Conservation (phyloP, 768 basidiomycete genomes). For the Melanogaster broomeanus region DNA sequence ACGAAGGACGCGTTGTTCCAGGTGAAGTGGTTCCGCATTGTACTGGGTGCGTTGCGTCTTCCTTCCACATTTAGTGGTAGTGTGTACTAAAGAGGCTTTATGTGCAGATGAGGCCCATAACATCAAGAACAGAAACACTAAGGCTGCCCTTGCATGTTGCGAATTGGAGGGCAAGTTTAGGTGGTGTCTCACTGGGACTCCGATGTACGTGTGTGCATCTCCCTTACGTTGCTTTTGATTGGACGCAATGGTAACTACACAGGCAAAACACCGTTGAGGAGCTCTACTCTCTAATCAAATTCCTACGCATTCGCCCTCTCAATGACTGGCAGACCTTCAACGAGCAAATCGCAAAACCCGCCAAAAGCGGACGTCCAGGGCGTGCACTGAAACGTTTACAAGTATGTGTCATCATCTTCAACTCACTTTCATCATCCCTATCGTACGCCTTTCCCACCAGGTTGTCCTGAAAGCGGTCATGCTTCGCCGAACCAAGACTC, state of each 20-base stretch:
- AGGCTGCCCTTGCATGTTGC: conserved; percentile 77
- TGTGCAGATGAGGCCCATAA: conserved; percentile 88
- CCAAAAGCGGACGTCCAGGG: conserved; percentile 63
- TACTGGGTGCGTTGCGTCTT: conserved; percentile 62
- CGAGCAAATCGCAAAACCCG: conserved; percentile 72
- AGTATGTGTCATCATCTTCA: conserved; percentile 35
- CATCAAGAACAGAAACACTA: conserved; percentile 85
- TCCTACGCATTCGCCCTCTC: conserved; percentile 81
- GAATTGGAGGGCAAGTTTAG: conserved; percentile 75
- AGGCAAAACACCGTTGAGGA: conserved; percentile 93
- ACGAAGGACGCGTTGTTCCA: conserved; percentile 68
- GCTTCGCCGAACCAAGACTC: conserved; percentile 84
- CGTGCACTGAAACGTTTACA: conserved; percentile 86
- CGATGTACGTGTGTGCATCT: conserved; percentile 47
- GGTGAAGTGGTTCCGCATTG: conserved; percentile 81
- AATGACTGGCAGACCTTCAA: conserved; percentile 83
- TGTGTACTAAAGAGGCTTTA: not conserved
- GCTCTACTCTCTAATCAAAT: conserved; percentile 85
- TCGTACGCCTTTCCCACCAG: conserved; percentile 33
- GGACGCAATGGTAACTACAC: not conserved
- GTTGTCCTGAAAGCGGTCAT: conserved; percentile 84
- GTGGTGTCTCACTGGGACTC: conserved; percentile 89
- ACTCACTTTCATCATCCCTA: not conserved
- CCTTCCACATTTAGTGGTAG: not conserved
- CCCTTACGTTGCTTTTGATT: not conserved